phyloP scores from a whole-genome alignment of 495 filamentous ascomycete genomes.

The Penicillium cinerascens region DNA sequence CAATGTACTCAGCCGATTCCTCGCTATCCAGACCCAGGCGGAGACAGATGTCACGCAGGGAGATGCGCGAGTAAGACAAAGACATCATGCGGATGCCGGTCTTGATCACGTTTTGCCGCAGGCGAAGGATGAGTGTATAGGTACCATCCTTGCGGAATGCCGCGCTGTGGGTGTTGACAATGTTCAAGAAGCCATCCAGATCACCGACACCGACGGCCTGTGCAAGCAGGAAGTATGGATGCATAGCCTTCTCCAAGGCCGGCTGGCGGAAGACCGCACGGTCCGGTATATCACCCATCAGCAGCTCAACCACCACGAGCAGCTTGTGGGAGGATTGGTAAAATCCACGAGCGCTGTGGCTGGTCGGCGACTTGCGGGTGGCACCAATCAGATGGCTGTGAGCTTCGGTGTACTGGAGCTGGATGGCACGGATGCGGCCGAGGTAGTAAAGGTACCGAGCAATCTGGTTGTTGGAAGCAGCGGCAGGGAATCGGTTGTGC shows the following conservation, averaged over 20 bases:
- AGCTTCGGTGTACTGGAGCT: constrained; percentile 94
- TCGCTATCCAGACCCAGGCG: constrained; percentile 88
- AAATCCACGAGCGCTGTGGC: constrained; percentile 83
- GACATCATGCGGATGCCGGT: constrained; percentile 99
- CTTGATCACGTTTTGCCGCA: constrained; percentile 98
- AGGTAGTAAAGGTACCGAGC: constrained; percentile 95
- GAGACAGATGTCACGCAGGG: constrained; percentile 95
- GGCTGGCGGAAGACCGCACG: constrained; percentile 87
- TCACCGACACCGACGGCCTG: constrained; percentile 94
- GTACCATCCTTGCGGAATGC: constrained; percentile 91
- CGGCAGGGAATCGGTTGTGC: constrained; percentile 89
- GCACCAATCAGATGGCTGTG: constrained; percentile 89
- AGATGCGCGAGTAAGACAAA: constrained; percentile 93
- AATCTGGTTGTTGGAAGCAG: constrained; percentile 95
- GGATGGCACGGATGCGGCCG: constrained; percentile 92
- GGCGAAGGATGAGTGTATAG: constrained; percentile 88
- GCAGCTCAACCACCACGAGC: constrained; percentile 86
- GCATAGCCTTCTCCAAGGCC: constrained; percentile 76
- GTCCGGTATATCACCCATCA: constrained; percentile 99
- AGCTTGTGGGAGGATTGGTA: constrained; percentile 94
- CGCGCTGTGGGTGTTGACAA: constrained; percentile 71
- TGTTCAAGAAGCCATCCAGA: constrained; percentile 82
- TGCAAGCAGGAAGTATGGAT: constrained; percentile 88
- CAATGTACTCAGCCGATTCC: constrained; percentile 97
- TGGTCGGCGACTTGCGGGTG: constrained; percentile 90